Conservation (phyloP, 2,329 filamentous ascomycete species). For the Fusarium lateritium region DNA sequence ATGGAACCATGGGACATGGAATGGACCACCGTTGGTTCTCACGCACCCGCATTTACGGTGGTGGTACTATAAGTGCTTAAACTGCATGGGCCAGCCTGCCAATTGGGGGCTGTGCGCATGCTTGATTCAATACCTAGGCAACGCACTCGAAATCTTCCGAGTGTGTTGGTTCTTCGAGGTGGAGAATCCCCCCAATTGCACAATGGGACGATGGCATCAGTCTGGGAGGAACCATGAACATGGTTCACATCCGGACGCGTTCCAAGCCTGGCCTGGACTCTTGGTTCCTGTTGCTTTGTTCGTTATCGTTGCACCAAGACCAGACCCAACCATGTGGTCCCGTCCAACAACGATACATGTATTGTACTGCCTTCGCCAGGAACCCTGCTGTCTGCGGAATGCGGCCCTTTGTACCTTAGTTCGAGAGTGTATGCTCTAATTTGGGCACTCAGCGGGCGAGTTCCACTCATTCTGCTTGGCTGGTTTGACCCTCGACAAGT, state of each 20-base stretch:
- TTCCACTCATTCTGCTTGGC: constrained; percentile 20
- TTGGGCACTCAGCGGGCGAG: constrained; percentile 24
- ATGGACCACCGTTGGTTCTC: constrained; percentile 9
- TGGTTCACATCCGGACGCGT: constrained; percentile 20
- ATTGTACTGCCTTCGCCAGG: not conserved
- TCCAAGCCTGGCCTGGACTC: constrained; percentile 7
- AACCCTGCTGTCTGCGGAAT: constrained; percentile 36
- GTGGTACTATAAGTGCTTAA: constrained; percentile 7
- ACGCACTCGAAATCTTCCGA: constrained; percentile 24
- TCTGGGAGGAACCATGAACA: constrained; percentile 26
- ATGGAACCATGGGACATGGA: not conserved
- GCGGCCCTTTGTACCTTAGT: constrained; percentile 44
- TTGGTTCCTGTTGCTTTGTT: constrained; percentile 8
- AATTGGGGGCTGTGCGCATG: constrained; percentile 37
- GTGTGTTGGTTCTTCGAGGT: constrained; percentile 39
- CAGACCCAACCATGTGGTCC: constrained; percentile 11
- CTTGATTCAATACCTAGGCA: constrained; percentile 6
- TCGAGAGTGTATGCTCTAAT: constrained; percentile 27
- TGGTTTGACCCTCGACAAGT: constrained; percentile 15
- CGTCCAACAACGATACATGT: not conserved
- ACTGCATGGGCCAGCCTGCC: constrained; percentile 32
- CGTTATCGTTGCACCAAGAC: constrained; percentile 12
- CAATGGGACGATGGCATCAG: constrained; percentile 39
- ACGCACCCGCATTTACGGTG: constrained; percentile 22
- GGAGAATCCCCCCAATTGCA: constrained; percentile 27